phyloP scores from a whole-genome alignment of 768 basidiomycete species.

The Psilocybe subaeruginosa region DNA sequence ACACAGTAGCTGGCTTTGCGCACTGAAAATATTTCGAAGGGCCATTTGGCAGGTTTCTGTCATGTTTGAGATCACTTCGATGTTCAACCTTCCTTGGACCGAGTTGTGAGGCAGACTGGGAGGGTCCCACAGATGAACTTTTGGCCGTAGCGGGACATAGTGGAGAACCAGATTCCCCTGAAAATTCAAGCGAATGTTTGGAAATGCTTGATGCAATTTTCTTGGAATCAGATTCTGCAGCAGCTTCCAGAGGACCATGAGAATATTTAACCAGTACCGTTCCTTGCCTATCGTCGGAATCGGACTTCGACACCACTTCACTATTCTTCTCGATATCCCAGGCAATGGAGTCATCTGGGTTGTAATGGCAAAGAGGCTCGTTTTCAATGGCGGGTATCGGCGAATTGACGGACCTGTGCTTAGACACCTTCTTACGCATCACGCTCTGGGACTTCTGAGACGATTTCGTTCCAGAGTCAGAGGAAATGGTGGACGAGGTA shows the following conservation, averaged over 20 bases:
- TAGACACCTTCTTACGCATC: neutral
- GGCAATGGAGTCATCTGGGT: conserved; percentile 29
- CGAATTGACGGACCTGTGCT: neutral
- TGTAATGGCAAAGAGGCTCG: conserved; percentile 8
- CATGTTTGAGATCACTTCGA: too few relatives aligned
- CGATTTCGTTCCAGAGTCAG: neutral
- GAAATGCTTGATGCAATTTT: neutral
- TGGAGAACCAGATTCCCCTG: neutral
- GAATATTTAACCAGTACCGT: conserved; percentile 14
- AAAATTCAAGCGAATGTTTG: neutral
- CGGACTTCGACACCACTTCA: conserved; percentile 6
- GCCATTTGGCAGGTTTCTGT: neutral
- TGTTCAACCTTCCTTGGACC: neutral
- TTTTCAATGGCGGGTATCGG: neutral
- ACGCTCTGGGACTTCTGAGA: neutral
- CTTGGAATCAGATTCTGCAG: neutral
- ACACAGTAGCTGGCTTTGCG: neutral
- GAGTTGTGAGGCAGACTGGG: conserved; percentile 32
- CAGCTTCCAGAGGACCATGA: neutral
- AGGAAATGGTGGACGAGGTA: conserved; percentile 8
- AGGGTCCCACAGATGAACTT: conserved; percentile 28
- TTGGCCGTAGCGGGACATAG: neutral
- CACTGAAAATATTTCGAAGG: conserved; percentile 13
- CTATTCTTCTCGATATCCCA: conserved; percentile 36
- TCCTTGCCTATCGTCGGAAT: conserved; percentile 9